These are phyloP conservation scores for Salmacisia buchloeana DNA, from an alignment of 1,284 basidiomycete genomes.

Conservation along the genomic window DNA sequence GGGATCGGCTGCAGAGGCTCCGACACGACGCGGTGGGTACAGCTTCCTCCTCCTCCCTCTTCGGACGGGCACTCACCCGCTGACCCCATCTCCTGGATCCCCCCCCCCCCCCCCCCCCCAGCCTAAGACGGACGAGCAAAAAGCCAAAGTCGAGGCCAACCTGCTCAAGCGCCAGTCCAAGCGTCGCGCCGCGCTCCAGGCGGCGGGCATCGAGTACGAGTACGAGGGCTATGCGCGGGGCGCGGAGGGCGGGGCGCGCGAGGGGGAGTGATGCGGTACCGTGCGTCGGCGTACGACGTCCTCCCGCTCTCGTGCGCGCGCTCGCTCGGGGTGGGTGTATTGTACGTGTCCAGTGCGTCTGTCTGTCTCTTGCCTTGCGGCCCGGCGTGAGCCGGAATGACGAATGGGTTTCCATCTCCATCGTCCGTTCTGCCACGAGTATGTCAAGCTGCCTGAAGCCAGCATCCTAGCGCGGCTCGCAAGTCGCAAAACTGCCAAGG, in stretches of 20 bases:
- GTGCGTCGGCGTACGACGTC: too few species aligned
- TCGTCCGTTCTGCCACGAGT: too few species aligned
- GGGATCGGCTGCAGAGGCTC: slow-evolving; percentile 62
- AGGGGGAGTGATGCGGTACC: too few species aligned
- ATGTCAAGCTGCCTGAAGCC: too few species aligned
- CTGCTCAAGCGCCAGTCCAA: slow-evolving; percentile 71
- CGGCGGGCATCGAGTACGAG: slow-evolving; percentile 82
- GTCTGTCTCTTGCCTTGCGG: too few species aligned
- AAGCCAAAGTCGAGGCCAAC: slow-evolving; percentile 64
- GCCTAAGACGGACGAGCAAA: slow-evolving; percentile 67
- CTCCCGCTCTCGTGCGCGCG: too few species aligned
- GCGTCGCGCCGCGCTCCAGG: slow-evolving; percentile 72
- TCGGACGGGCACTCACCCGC: not conserved
- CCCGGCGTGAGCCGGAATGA: too few species aligned
- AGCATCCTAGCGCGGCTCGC: too few species aligned
- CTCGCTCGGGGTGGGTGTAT: too few species aligned
- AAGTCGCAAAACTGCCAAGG: too few species aligned
- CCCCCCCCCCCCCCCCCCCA: slow-evolving; percentile 8
- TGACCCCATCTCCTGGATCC: not conserved
- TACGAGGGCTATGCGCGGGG: slow-evolving; percentile 59
- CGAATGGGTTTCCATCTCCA: too few species aligned
- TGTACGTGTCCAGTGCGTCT: too few species aligned
- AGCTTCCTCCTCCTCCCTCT: slow-evolving; percentile 7
- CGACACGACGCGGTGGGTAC: slow-evolving; percentile 62
- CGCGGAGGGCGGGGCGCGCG: not conserved